Evolutionary conservation across 306 rosid species (phyloP).

Genomic region (Vachellia pachyceras): DNA sequence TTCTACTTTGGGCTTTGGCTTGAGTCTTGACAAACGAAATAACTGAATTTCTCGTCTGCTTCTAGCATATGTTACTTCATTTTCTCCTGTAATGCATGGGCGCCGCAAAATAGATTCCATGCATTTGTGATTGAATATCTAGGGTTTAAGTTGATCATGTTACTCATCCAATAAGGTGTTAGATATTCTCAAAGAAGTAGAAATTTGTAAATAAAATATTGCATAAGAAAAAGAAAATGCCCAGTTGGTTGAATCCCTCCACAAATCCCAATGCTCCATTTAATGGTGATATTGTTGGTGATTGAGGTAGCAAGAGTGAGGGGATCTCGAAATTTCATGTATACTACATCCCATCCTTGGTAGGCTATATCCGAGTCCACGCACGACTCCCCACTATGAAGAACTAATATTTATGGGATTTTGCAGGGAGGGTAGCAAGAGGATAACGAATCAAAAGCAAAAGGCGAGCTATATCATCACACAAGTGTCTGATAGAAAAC

Average conservation of each 20-base stretch:
- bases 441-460: background rate
- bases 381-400: background rate
- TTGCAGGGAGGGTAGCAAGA: background rate
- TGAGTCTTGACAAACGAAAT: background rate
- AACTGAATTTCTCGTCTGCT: conserved; percentile 9
- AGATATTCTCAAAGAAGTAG: background rate
- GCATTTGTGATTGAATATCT: background rate
- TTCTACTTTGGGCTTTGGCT: background rate
- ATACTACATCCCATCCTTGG: too few relatives aligned
- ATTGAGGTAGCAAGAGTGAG: background rate
- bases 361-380: too few relatives aligned
- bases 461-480: background rate
- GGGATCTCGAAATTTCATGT: background rate
- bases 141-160: background rate
- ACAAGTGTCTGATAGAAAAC: background rate
- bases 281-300: background rate
- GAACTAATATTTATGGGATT: background rate
- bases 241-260: background rate
- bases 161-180: background rate
- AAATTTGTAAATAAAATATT: background rate
- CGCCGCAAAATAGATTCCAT: background rate
- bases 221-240: background rate
- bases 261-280: background rate
- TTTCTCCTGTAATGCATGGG: background rate
- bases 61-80: background rate